Percentiles rank a stretch among this genome's conserved stretches.
These are phyloP conservation scores for Gymnopus androsaceus DNA, from an alignment of 1,284 basidiomycete species.

Conservation along the genomic window DNA sequence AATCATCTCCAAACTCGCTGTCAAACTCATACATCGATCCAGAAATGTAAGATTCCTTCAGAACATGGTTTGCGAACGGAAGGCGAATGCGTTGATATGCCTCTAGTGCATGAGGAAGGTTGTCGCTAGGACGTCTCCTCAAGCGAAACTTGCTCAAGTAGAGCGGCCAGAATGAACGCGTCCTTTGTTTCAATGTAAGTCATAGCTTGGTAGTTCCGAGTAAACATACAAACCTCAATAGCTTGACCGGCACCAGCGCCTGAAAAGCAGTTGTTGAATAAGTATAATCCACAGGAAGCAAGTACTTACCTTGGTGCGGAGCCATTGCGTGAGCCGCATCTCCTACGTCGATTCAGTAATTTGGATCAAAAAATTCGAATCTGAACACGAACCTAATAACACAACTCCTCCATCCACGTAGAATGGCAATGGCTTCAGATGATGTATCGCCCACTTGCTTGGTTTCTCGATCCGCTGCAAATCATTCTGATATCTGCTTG, in stretches of 20 bases:
- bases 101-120: constrained; percentile 28
- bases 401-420: constrained; percentile 39
- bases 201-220: background rate
- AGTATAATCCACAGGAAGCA: too few relatives aligned
- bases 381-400: constrained; percentile 43
- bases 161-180: constrained; percentile 31
- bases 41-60: constrained; percentile 35
- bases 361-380: constrained; percentile 5
- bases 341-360: background rate
- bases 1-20: constrained; percentile 33
- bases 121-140: constrained; percentile 11
- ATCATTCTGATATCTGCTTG: background rate
- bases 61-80: constrained; percentile 37
- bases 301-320: constrained; percentile 27
- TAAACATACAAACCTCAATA: constrained; percentile 32
- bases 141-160: constrained; percentile 26
- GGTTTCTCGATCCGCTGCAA: constrained; percentile 39
- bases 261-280: too few relatives aligned
- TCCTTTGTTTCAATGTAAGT: constrained; percentile 24
- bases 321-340: constrained; percentile 43
- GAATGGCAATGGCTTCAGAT: constrained; percentile 37
- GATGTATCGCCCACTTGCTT: constrained; percentile 47
- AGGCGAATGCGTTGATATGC: constrained; percentile 39
- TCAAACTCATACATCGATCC: constrained; percentile 44
- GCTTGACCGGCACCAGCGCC: constrained; percentile 39